Evolutionary conservation across 176 grass and related monocot genomes (phyloP), one percentile per base, ranked within the genome.

Genomic region (Aegilops umbellulata): DNA sequence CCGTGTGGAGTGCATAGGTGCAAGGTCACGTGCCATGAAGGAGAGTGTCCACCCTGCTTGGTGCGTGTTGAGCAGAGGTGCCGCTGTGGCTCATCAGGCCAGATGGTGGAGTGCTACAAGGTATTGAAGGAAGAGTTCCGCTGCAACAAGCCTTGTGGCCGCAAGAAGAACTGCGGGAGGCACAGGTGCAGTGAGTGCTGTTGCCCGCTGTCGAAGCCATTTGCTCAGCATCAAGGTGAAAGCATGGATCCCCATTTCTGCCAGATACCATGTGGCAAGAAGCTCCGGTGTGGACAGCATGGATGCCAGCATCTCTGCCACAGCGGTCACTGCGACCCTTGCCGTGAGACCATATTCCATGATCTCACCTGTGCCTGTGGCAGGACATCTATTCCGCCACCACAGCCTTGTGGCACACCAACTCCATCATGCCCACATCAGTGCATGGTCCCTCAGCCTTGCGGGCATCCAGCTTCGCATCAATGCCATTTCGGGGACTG

Each of bases 281-380:
- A 85, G 84, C 93, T 98, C 10, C 82, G 90, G 0, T 98, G 95
- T 20, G 95, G 93, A 60, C 85, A 98, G 71, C 95, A 98, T 70
- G 24, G 63, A 2, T 95, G 95, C 83, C 95, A 92, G 57, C 67
- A 92, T 15, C 87, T 98, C 41, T 98, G 95, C 81, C 95, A 95
- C 75, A 90, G 91, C 7, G 95, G 95, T 26, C 91, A 98, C 84
- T 98, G 95, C 13, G 90, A 88, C 0, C 88, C 93, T 15, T 98
- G 95, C 62, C 71, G 90, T 10, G 93, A 98, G 62, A 98, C 95
- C 80, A 98, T 90, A 84, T 98, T 98, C 69, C 87, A 84, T 65
- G 95, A 98, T 79, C 82, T 98, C 17, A 86, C 88, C 30, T 98
- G 95, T 89, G 90, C 95, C 14, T 98, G 95, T 79, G 95, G 95